Percentiles rank a stretch among this genome's conserved stretches.
Conservation (phyloP, 768 basidiomycete genomes). For the Megacollybia marginata region DNA sequence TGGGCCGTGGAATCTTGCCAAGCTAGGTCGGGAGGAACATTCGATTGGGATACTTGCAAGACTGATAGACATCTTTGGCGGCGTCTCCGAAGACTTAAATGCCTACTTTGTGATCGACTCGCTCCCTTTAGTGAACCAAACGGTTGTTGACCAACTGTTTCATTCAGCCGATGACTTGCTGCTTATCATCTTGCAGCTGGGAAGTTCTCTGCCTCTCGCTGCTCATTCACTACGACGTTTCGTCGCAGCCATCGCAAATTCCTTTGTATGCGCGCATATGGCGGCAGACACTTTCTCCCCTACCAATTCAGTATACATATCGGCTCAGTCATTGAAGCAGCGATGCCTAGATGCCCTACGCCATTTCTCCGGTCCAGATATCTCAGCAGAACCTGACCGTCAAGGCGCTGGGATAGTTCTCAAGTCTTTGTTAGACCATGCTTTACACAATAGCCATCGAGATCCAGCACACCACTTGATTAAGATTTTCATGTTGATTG, state of each 20-base stretch:
- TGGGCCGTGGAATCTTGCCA: slow-evolving; percentile 48
- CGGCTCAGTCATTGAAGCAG: slow-evolving; percentile 38
- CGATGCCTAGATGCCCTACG: slow-evolving; percentile 45
- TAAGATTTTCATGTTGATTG: slow-evolving; percentile 50
- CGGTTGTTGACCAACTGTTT: slow-evolving; percentile 49
- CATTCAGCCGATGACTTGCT: slow-evolving; percentile 46
- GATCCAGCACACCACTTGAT: slow-evolving; percentile 54
- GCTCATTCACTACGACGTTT: slow-evolving; percentile 41
- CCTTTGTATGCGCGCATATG: slow-evolving; percentile 48
- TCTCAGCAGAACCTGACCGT: slow-evolving; percentile 26
- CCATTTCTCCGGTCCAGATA: slow-evolving; percentile 27
- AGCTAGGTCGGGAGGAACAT: slow-evolving; percentile 55
- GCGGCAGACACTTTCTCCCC: slow-evolving; percentile 34
- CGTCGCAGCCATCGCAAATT: slow-evolving; percentile 36
- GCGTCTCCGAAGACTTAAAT: slow-evolving; percentile 46
- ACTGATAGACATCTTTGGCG: slow-evolving; percentile 43
- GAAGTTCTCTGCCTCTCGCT: slow-evolving; percentile 40
- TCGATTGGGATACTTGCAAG: slow-evolving; percentile 50
- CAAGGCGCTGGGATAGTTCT: slow-evolving; percentile 45
- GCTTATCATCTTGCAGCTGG: slow-evolving; percentile 39
- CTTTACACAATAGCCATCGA: slow-evolving; percentile 24
- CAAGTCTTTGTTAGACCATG: slow-evolving; percentile 47
- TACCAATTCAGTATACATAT: slow-evolving; percentile 27
- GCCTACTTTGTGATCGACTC: slow-evolving; percentile 39
- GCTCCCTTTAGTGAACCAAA: slow-evolving; percentile 28